phyloP scores from a whole-genome alignment of 1,284 basidiomycete genomes.

The Abortiporus biennis region DNA sequence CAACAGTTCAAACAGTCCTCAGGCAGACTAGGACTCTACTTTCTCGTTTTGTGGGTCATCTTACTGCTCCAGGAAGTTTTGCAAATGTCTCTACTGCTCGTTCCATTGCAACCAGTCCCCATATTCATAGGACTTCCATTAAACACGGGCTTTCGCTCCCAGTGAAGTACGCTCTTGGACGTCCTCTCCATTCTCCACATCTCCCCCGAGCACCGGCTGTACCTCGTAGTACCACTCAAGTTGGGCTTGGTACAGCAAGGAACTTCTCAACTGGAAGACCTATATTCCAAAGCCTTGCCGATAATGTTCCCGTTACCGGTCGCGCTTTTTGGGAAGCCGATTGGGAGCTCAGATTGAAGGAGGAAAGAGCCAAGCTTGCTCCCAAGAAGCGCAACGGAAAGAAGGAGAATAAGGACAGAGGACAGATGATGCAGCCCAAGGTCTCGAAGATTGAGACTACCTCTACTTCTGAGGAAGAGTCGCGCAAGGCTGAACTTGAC shows the following conservation, averaged over 20 bases:
- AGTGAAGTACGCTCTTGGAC: constrained; percentile 37
- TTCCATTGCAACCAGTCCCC: constrained; percentile 30
- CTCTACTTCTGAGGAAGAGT: constrained; percentile 1
- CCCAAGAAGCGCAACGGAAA: constrained; percentile 22
- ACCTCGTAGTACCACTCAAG: constrained; percentile 47
- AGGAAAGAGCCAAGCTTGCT: constrained; percentile 30
- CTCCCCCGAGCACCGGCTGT: constrained; percentile 51
- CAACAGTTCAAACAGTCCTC: constrained; percentile 42
- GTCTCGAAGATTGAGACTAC: constrained; percentile 13
- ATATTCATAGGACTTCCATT: constrained; percentile 19
- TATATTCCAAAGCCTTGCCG: constrained; percentile 67
- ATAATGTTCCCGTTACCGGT: constrained; percentile 68
- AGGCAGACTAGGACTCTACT: constrained; percentile 50
- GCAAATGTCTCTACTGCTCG: constrained; percentile 24
- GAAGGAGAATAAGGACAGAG: constrained; percentile 23
- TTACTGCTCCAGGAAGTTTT: constrained; percentile 38
- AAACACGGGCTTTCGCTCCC: constrained; percentile 36
- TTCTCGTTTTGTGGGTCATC: constrained; percentile 50
- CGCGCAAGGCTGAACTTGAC: constrained; percentile 39
- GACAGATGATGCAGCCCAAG: constrained; percentile 23
- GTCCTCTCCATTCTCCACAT: constrained; percentile 37
- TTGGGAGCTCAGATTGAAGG: constrained; percentile 48
- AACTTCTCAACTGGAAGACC: constrained; percentile 68
- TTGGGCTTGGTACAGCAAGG: constrained; percentile 66
- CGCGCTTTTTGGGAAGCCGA: constrained; percentile 68